Evolutionary conservation across 1,284 basidiomycete species (phyloP).

Genomic region (Golubevia pallescens): DNA sequence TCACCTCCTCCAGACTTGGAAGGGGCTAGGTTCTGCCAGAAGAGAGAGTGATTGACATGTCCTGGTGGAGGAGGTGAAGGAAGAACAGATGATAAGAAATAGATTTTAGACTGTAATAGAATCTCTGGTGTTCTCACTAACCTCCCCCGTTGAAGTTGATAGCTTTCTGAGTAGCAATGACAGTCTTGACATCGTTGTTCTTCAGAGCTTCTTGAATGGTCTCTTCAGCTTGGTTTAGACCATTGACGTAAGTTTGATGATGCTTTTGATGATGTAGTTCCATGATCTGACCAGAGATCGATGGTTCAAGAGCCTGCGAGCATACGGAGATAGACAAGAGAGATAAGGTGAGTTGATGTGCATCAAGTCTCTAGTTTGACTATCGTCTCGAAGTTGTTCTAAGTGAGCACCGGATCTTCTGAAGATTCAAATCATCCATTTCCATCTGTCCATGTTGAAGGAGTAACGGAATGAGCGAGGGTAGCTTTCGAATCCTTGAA

Average conservation of each 20-base stretch:
- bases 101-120: slow-evolving; percentile 1
- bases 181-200: slow-evolving; percentile 44
- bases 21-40: slow-evolving; percentile 62
- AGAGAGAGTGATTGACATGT: slow-evolving; percentile 63
- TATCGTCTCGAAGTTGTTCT: too few relatives aligned
- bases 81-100: neutral
- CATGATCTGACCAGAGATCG: slow-evolving; percentile 60
- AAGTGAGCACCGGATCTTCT: too few relatives aligned
- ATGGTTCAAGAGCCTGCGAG: slow-evolving; percentile 54
- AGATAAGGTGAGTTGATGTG: too few relatives aligned
- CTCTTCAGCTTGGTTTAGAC: slow-evolving; percentile 57
- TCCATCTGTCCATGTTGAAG: too few relatives aligned
- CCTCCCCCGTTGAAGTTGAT: slow-evolving; percentile 63
- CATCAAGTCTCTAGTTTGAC: too few relatives aligned
- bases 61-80: slow-evolving; percentile 11
- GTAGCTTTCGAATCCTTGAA: too few relatives aligned
- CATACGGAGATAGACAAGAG: too few relatives aligned
- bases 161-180: slow-evolving; percentile 42
- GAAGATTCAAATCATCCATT: too few relatives aligned
- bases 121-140: slow-evolving; percentile 9
- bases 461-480: too few relatives aligned
- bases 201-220: slow-evolving; percentile 35
- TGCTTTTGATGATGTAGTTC: slow-evolving; percentile 62
- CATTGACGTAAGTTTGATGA: slow-evolving; percentile 63
- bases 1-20: slow-evolving; percentile 51